Evolutionary conservation across 2,329 filamentous ascomycete species (phyloP).

Genomic region (Phaeosphaeriaceae sp.): DNA sequence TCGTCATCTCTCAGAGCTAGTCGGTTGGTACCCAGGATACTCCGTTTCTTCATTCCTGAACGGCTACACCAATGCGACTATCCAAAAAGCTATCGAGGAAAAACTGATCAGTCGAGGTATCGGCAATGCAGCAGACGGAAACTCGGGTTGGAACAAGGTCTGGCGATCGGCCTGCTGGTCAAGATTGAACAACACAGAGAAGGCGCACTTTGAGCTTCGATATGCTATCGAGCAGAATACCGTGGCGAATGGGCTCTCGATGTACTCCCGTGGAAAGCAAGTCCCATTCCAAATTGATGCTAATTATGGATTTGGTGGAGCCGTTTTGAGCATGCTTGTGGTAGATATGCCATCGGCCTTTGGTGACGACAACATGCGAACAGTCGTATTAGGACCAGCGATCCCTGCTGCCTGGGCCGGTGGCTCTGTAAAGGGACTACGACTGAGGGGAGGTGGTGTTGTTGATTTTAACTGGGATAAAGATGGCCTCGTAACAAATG

Average conservation of each 20-base stretch:
- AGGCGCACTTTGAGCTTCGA: slow-evolving; percentile 57
- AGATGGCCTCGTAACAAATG: slow-evolving; percentile 43
- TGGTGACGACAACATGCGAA: slow-evolving; percentile 25
- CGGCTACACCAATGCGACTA: slow-evolving; percentile 54
- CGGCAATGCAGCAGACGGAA: slow-evolving; percentile 56
- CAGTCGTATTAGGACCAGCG: slow-evolving; percentile 56
- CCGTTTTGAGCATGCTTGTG: slow-evolving; percentile 59
- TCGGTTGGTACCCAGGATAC: slow-evolving; percentile 64
- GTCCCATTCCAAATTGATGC: slow-evolving; percentile 66
- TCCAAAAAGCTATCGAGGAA: slow-evolving; percentile 54
- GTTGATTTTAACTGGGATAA: slow-evolving; percentile 56
- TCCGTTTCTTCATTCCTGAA: slow-evolving; percentile 51
- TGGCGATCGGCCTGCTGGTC: slow-evolving; percentile 66
- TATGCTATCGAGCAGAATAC: slow-evolving; percentile 60
- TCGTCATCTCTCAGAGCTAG: slow-evolving; percentile 62
- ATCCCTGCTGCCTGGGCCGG: slow-evolving; percentile 55
- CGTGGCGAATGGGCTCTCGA: slow-evolving; percentile 58
- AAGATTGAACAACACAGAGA: slow-evolving; percentile 58
- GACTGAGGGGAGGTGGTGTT: slow-evolving; percentile 52
- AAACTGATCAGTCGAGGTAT: slow-evolving; percentile 56
- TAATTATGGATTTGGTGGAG: slow-evolving; percentile 64
- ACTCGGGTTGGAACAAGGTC: slow-evolving; percentile 65
- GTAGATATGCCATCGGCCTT: slow-evolving; percentile 53
- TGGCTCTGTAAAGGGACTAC: slow-evolving; percentile 54
- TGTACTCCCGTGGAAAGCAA: too few relatives aligned